Evolutionary conservation across 2,329 filamentous ascomycete genomes (phyloP).

Genomic region (Ophiocordyceps camponoti-floridani): DNA sequence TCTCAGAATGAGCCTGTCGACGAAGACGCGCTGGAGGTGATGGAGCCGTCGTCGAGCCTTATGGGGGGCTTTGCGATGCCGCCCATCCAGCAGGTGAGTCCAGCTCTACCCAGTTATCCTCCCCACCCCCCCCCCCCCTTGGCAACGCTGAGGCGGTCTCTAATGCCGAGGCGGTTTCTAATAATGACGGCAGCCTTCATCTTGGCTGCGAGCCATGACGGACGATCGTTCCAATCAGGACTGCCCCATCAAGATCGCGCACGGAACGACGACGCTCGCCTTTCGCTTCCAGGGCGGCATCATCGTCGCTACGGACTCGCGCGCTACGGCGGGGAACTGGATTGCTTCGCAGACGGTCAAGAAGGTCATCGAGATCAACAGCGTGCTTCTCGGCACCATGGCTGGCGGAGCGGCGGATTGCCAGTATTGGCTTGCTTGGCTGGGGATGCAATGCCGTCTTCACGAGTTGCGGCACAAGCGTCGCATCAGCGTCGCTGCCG

Average conservation of each 20-base stretch:
- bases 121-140: too few relatives aligned
- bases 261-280: conserved; percentile 93
- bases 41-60: conserved; percentile 55
- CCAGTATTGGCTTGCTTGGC: conserved; percentile 98
- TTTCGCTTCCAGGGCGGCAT: conserved; percentile 98
- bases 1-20: conserved; percentile 53
- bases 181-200: conserved; percentile 44
- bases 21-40: conserved; percentile 54
- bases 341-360: conserved; percentile 99
- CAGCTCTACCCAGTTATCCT: not conserved
- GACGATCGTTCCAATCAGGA: conserved; percentile 94
- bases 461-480: conserved; percentile 99
- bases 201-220: conserved; percentile 91
- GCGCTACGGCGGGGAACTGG: conserved; percentile 95
- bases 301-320: conserved; percentile 93
- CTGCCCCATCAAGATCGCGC: conserved; percentile 98
- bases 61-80: conserved; percentile 92
- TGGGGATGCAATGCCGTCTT: conserved; percentile 97
- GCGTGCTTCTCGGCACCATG: conserved; percentile 87
- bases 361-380: conserved; percentile 99
- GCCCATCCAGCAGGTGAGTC: conserved; percentile 62
- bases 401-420: conserved; percentile 96
- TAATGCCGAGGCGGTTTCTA: too few relatives aligned
- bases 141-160: too few relatives aligned
- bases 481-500: conserved; percentile 91